These are phyloP conservation scores for Xanthoconium separans DNA, from an alignment of 1,284 basidiomycete species.

Conservation along the genomic window DNA sequence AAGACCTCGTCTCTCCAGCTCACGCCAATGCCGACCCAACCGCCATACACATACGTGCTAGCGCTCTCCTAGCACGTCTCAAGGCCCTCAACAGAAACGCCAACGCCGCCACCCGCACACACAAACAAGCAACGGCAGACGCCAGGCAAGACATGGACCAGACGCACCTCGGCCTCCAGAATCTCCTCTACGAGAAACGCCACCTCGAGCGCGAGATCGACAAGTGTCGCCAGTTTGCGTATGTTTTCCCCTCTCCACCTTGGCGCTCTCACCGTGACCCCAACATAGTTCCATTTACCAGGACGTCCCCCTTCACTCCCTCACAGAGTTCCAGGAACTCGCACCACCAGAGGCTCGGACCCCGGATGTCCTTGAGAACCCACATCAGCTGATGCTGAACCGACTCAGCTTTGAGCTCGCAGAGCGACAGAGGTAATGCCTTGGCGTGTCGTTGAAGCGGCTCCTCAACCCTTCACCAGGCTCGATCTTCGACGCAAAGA, in stretches of 20 bases:
- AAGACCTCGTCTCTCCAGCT: conserved; percentile 54
- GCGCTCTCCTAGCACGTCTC: conserved; percentile 71
- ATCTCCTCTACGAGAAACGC: conserved; percentile 78
- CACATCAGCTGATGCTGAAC: conserved; percentile 80
- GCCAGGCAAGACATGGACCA: conserved; percentile 81
- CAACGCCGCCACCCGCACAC: conserved; percentile 63
- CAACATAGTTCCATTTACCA: conserved; percentile 72
- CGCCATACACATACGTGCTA: conserved; percentile 58
- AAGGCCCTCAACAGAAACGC: conserved; percentile 73
- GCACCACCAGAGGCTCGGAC: conserved; percentile 67
- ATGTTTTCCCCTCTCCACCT: conserved; percentile 28
- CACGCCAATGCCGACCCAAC: conserved; percentile 48
- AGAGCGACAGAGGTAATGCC: conserved; percentile 70
- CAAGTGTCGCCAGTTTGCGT: conserved; percentile 86
- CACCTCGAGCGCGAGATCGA: conserved; percentile 84
- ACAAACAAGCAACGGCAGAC: conserved; percentile 71
- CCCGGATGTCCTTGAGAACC: conserved; percentile 56
- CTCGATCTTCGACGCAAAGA: conserved; percentile 67
- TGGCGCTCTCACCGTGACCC: conserved; percentile 1
- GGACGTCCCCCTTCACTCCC: conserved; percentile 67
- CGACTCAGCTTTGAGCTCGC: conserved; percentile 78
- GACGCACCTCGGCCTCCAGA: conserved; percentile 77
- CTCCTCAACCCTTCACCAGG: conserved; percentile 36
- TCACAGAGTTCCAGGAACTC: conserved; percentile 62
- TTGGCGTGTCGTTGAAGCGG: conserved; percentile 5